phyloP scores from a whole-genome alignment of 129 eudicot genomes.

The Flaveria brownii region DNA sequence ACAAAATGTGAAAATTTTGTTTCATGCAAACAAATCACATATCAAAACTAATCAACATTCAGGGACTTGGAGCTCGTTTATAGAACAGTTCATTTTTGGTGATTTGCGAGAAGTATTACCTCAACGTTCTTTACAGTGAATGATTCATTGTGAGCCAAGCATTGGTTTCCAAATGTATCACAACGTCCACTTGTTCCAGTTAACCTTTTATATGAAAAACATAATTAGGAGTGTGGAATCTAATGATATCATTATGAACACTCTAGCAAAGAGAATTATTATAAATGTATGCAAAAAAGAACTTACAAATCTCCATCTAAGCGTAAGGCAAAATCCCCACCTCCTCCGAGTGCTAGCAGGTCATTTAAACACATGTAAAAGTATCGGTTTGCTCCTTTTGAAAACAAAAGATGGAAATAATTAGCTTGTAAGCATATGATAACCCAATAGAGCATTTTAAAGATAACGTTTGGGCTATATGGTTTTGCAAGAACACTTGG shows the following conservation, averaged over 20 bases:
- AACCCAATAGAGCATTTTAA: background rate
- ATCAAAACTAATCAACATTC: background rate
- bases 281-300: slow-evolving; percentile 12
- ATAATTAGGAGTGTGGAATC: background rate
- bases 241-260: background rate
- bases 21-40: background rate
- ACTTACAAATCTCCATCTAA: slow-evolving; percentile 89
- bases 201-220: slow-evolving; percentile 50
- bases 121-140: slow-evolving; percentile 82
- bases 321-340: slow-evolving; percentile 81
- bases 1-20: background rate
- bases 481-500: background rate
- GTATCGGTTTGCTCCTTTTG: slow-evolving; percentile 83
- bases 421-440: slow-evolving; percentile 25
- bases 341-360: slow-evolving; percentile 90
- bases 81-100: background rate
- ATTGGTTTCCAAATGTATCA: slow-evolving; percentile 86
- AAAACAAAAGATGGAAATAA: slow-evolving; percentile 18
- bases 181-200: slow-evolving; percentile 85
- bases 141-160: slow-evolving; percentile 75
- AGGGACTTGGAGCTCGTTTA: background rate
- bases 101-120: slow-evolving; percentile 43
- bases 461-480: background rate
- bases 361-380: slow-evolving; percentile 82
- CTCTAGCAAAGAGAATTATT: background rate